These are phyloP conservation scores for Inonotus hispidus DNA, from an alignment of 1,284 basidiomycete genomes.

Conservation along the genomic window DNA sequence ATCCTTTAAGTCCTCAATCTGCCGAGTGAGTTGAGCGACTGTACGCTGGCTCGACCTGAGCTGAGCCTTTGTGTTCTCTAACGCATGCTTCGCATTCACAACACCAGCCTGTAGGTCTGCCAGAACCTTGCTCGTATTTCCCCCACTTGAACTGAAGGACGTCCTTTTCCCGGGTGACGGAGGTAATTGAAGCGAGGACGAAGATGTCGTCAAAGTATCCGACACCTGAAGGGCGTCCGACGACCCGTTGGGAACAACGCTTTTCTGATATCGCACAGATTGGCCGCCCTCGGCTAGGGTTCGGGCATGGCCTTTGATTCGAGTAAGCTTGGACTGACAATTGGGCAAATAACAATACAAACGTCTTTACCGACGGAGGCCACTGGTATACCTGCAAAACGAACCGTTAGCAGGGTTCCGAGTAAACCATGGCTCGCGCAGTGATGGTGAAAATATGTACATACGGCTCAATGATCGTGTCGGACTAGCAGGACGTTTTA, in stretches of 20 bases:
- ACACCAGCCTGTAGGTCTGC: conserved; percentile 80
- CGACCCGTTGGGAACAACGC: conserved; percentile 23
- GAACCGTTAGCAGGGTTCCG: not conserved
- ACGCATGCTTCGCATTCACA: conserved; percentile 68
- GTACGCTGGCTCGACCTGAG: conserved; percentile 71
- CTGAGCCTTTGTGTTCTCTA: conserved; percentile 80
- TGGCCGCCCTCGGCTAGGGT: conserved; percentile 68
- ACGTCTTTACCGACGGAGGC: conserved; percentile 59
- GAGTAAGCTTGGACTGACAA: conserved; percentile 20
- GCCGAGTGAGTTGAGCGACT: conserved; percentile 73
- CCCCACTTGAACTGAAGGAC: conserved; percentile 65
- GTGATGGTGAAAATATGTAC: conserved; percentile 31
- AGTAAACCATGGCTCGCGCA: conserved; percentile 16
- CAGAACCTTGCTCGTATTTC: conserved; percentile 68
- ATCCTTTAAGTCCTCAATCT: conserved; percentile 83
- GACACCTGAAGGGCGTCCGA: conserved; percentile 22
- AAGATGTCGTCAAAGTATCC: conserved; percentile 27
- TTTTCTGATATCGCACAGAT: conserved; percentile 28
- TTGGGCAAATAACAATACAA: conserved; percentile 14
- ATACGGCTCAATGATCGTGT: conserved; percentile 73
- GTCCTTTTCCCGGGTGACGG: conserved; percentile 44
- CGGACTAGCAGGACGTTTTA: conserved; percentile 61
- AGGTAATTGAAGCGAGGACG: conserved; percentile 22
- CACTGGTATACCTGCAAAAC: conserved; percentile 66
- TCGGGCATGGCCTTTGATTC: conserved; percentile 64